Conservation (phyloP, 164 flowering plant genomes). For the Chimonanthus salicifolius region DNA sequence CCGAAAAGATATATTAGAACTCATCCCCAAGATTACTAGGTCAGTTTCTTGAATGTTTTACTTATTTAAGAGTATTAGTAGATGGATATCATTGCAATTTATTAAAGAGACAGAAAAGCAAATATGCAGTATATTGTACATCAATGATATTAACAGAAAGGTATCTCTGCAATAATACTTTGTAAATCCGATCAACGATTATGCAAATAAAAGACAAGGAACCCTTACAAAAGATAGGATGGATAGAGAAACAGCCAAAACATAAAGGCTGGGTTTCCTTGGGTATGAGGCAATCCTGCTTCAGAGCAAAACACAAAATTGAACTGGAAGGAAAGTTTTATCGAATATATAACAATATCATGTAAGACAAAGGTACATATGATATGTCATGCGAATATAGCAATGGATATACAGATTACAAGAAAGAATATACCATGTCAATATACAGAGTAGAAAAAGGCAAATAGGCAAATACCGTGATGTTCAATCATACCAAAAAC, state of each 20-base stretch:
- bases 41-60: neutral
- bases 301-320: slow-evolving; percentile 2
- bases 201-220: neutral
- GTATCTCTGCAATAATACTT: neutral
- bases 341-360: neutral
- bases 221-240: neutral
- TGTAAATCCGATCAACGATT: neutral
- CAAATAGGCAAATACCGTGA: too few relatives aligned
- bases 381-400: neutral
- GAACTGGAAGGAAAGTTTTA: neutral
- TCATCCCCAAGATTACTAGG: neutral
- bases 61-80: neutral
- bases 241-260: slow-evolving; percentile 9
- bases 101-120: neutral
- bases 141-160: too few relatives aligned
- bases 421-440: neutral
- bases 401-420: neutral
- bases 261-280: slow-evolving; percentile 2
- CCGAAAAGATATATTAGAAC: neutral
- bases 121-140: neutral
- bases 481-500: too few relatives aligned
- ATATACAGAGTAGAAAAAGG: neutral
- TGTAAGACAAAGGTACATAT: neutral
- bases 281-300: slow-evolving; percentile 12
- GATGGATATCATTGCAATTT: neutral